Conservation (phyloP, 2,329 filamentous ascomycete genomes). For the Aspergillus uvarum region DNA sequence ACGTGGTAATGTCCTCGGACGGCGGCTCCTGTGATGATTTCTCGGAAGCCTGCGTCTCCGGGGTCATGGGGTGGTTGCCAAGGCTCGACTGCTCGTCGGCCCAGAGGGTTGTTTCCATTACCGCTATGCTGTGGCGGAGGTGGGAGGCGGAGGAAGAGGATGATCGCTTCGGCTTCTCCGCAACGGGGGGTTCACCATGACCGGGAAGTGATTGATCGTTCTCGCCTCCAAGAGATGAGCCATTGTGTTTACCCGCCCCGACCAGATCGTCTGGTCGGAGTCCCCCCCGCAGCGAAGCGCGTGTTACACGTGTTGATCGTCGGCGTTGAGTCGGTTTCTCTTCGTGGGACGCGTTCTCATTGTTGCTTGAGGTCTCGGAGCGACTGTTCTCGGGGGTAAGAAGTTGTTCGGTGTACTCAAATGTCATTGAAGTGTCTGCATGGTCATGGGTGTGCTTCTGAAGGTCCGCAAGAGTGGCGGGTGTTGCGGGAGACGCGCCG, state of each 20-base stretch:
- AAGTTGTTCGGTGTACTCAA: constrained; percentile 41
- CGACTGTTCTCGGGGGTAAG: constrained; percentile 45
- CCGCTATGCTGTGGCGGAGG: constrained; percentile 43
- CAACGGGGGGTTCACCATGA: constrained; percentile 42
- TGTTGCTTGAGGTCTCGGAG: constrained; percentile 45
- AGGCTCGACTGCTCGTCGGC: constrained; percentile 24
- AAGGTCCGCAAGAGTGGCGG: constrained; percentile 29
- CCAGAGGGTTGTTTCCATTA: constrained; percentile 38
- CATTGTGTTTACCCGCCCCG: constrained; percentile 23
- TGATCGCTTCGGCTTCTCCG: constrained; percentile 32
- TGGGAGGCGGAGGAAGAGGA: constrained; percentile 29
- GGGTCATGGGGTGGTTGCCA: constrained; percentile 29
- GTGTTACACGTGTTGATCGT: constrained; percentile 41
- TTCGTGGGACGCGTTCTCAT: constrained; percentile 36
- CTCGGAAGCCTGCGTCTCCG: constrained; percentile 35
- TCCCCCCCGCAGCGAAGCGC: constrained; percentile 37
- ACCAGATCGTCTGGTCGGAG: constrained; percentile 29
- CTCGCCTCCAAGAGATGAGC: constrained; percentile 23
- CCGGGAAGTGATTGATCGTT: constrained; percentile 29
- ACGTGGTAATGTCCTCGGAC: constrained; percentile 22
- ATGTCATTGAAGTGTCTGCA: constrained; percentile 32
- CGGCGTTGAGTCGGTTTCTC: constrained; percentile 34
- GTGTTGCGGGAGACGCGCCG: constrained; percentile 35
- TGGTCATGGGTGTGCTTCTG: constrained; percentile 27
- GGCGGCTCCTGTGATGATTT: constrained; percentile 34